Base-by-base conservation (phyloP, 2,329 filamentous ascomycete species). In the Aspergillus sp. region DNA sequence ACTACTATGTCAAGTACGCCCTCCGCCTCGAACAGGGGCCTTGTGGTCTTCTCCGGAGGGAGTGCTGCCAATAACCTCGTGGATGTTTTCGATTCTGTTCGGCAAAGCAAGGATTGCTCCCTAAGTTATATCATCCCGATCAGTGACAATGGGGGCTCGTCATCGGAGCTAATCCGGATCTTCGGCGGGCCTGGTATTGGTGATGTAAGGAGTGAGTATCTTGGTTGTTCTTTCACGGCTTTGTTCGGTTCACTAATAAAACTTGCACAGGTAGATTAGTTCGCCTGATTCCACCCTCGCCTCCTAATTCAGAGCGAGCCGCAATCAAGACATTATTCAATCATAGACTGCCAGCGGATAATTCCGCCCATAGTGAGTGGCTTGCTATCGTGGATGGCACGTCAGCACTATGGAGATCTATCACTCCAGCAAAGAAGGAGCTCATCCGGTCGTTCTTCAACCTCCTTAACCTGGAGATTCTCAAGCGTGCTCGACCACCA, bases 61-160 rank as follows among this genome's bases (percentile, higher is more conserved):
- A 96, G 91, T 65, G 93, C 93, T n/a, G 92, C 93, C 5, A 98
- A 97, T 71, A 96, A 84, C 68, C 83, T 97, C 5, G 93, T 97
- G 41, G 93, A 97, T 72, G 90, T 96, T 11, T 97, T 97, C 75
- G 88, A 82, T 58, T 77, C 79, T 17, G 80, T 90, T 34, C 80
- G 84, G 12, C 75, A 86, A 61, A 87, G 82, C 65, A 89, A 89
- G 61, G 76, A 82, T 41, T 89, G 88, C 68, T 79, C 83, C 3
- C 77, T 96, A 42, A 91, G 86, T 75, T 96, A 96, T 73, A 86
- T 97, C 58, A 96, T 98, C 52, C 93, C 93, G 37, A 96, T 97
- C 71, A 95, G 90, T 64, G 93, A 98, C 77, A 98, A 98, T 75
- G 93, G 93, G 49, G 93, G 93, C 40, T 96, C 90, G 66, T 96